Conservation (phyloP, 768 basidiomycete species). For the Podaxis pistillaris region DNA sequence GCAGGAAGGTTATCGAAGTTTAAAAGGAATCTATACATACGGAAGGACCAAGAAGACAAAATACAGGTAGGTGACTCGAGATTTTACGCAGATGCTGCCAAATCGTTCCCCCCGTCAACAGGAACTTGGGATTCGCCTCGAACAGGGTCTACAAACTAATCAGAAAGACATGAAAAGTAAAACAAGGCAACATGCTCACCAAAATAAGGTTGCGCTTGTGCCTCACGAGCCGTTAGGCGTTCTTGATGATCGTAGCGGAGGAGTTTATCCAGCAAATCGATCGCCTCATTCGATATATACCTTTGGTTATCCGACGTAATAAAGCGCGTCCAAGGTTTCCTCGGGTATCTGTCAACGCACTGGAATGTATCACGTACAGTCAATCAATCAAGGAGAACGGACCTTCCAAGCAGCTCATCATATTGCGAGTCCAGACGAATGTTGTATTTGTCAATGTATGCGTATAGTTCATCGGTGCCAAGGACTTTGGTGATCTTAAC, state of each 20-base stretch:
- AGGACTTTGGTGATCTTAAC: slow-evolving; percentile 98
- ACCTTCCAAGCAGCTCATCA: slow-evolving; percentile 91
- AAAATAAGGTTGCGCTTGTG: slow-evolving; percentile 92
- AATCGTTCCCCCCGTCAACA: slow-evolving; percentile 66
- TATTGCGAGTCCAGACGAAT: slow-evolving; percentile 96
- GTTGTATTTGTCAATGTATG: slow-evolving; percentile 92
- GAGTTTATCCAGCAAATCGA: slow-evolving; percentile 94
- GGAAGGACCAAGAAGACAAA: slow-evolving; percentile 27
- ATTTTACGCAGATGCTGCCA: slow-evolving; percentile 45
- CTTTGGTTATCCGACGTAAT: slow-evolving; percentile 95
- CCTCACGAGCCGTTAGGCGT: slow-evolving; percentile 90
- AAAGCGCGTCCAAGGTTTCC: slow-evolving; percentile 94
- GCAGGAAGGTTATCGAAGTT: slow-evolving; percentile 8
- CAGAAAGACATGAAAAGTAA: slow-evolving; percentile 18
- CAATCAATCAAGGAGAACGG: slow-evolving; percentile 17
- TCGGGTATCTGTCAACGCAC: slow-evolving; percentile 62
- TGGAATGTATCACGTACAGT: background rate
- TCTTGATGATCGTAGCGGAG: slow-evolving; percentile 98
- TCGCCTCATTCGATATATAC: slow-evolving; percentile 95
- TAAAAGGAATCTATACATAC: slow-evolving; percentile 36
- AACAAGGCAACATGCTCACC: slow-evolving; percentile 41
- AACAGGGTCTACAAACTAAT: slow-evolving; percentile 57
- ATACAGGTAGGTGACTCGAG: slow-evolving; percentile 17
- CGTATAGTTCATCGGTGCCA: slow-evolving; percentile 92
- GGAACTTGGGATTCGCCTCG: slow-evolving; percentile 42